These are phyloP conservation scores for Ophiostoma fasciatum DNA, from an alignment of 2,329 filamentous ascomycete genomes.

Conservation along the genomic window DNA sequence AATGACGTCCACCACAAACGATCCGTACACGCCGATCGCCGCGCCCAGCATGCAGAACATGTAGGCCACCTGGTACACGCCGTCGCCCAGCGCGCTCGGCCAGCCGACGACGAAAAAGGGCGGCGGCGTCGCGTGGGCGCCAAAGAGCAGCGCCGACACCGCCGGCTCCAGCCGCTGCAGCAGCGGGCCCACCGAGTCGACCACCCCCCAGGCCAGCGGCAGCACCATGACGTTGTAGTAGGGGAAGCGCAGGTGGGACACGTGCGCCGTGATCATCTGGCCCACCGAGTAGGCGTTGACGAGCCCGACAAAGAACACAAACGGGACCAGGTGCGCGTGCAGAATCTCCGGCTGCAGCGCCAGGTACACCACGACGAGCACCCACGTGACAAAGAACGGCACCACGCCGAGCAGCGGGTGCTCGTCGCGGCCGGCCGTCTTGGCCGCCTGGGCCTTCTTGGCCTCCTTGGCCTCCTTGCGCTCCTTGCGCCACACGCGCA, in stretches of 20 bases:
- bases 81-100: slow-evolving; percentile 60
- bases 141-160: slow-evolving; percentile 5
- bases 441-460: slow-evolving; percentile 1
- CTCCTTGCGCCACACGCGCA: slow-evolving; percentile 51
- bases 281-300: slow-evolving; percentile 93
- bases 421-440: slow-evolving; percentile 38
- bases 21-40: slow-evolving; percentile 83
- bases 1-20: slow-evolving; percentile 94
- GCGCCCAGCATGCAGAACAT: slow-evolving; percentile 78
- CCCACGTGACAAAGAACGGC: slow-evolving; percentile 70
- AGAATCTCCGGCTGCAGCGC: slow-evolving; percentile 75
- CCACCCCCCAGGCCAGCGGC: slow-evolving; percentile 62
- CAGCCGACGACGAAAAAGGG: slow-evolving; percentile 36
- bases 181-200: slow-evolving; percentile 64
- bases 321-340: slow-evolving; percentile 71
- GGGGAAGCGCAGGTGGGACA: slow-evolving; percentile 77
- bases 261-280: slow-evolving; percentile 87
- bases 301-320: slow-evolving; percentile 74
- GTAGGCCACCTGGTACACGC: slow-evolving; percentile 67
- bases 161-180: slow-evolving; percentile 34
- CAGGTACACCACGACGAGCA: slow-evolving; percentile 62
- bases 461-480: slow-evolving; percentile 18
- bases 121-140: slow-evolving; percentile 1
- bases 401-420: slow-evolving; percentile 68
- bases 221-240: slow-evolving; percentile 76